Evolutionary conservation across 768 basidiomycete genomes (phyloP), one percentile per base, ranked within the genome.

Genomic region (Rhodosporidiobolus sp.): DNA sequence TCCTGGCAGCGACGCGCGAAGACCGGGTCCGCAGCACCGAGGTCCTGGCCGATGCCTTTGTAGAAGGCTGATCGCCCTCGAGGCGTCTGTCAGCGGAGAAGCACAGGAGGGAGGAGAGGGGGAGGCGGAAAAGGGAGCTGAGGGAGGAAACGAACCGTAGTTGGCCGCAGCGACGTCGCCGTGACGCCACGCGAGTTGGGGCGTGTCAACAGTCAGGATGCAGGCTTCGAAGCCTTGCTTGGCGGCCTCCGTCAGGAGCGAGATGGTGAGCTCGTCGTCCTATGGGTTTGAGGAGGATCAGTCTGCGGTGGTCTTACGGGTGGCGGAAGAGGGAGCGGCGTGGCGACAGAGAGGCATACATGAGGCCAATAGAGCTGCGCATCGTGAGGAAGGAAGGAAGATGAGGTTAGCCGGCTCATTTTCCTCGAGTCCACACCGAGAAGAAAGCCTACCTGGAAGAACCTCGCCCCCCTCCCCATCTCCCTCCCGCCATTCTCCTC

Each of bases 251-350:
- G 83, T 80, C 32, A 87, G 77, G 19, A 87, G 78, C 59, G 83
- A 85, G 38, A 84, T 78, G 16, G 84, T 85, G 82, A 86, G 75
- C 38, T 86, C 85, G 58, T 85, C 85, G 67, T 86, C 85, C 69
- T 85, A 85, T 1, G 32, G 4, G n/a, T n/a, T n/a, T n/a, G n/a
- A n/a, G n/a, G n/a, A n/a, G n/a, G n/a, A n/a, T n/a, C n/a, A n/a
- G n/a, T n/a, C n/a, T n/a, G n/a, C n/a, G n/a, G n/a, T n/a, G n/a
- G n/a, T n/a, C n/a, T n/a, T n/a, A n/a, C n/a, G n/a, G n/a, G n/a
- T n/a, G n/a, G n/a, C n/a, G n/a, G n/a, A n/a, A n/a, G n/a, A n/a
- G n/a, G n/a, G n/a, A n/a, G n/a, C n/a, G n/a, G n/a, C n/a, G n/a
- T n/a, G 20, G 52, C 6, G n/a, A 52, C 26, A 24, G 26, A 20